Evolutionary conservation across 2,329 filamentous ascomycete species (phyloP).

Genomic region (Annulohypoxylon truncatum): DNA sequence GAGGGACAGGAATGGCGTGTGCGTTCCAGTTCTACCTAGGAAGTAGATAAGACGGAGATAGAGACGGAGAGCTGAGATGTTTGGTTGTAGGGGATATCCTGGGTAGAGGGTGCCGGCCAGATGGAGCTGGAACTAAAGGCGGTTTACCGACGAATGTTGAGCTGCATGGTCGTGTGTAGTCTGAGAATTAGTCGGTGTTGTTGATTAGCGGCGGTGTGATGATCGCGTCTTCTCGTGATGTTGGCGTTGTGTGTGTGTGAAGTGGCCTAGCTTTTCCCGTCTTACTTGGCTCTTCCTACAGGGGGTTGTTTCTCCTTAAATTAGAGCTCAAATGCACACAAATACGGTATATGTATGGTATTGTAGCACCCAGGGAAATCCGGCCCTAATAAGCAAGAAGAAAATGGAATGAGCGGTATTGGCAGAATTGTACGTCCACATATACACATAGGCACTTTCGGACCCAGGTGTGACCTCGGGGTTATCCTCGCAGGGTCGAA

Average conservation of each 20-base stretch:
- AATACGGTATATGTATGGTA: constrained; percentile 7
- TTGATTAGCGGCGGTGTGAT: constrained; percentile 21
- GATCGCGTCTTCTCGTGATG: constrained; percentile 33
- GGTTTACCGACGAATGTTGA: constrained; percentile 50
- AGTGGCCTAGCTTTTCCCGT: constrained; percentile 16
- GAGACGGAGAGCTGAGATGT: constrained; percentile 8
- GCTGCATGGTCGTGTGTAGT: constrained; percentile 50
- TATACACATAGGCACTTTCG: constrained; percentile 33
- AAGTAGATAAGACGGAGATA: constrained; percentile 26
- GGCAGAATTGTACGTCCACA: constrained; percentile 33
- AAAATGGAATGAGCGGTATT: constrained; percentile 39
- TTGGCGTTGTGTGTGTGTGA: constrained; percentile 22
- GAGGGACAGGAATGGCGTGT: constrained; percentile 31
- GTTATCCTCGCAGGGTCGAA: constrained; percentile 31
- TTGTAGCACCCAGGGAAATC: constrained; percentile 30
- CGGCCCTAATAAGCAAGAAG: constrained; percentile 37
- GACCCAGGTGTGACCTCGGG: constrained; percentile 35
- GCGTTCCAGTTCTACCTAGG: constrained; percentile 23
- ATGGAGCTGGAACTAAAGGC: constrained; percentile 47
- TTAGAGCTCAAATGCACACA: constrained; percentile 35
- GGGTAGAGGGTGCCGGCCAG: constrained; percentile 46
- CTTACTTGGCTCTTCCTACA: constrained; percentile 23
- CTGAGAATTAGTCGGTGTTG: constrained; percentile 32
- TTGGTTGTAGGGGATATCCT: constrained; percentile 22
- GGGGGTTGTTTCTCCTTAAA: constrained; percentile 16